Conservation (phyloP, 768 basidiomycete genomes). For the Lepiota venenata region DNA sequence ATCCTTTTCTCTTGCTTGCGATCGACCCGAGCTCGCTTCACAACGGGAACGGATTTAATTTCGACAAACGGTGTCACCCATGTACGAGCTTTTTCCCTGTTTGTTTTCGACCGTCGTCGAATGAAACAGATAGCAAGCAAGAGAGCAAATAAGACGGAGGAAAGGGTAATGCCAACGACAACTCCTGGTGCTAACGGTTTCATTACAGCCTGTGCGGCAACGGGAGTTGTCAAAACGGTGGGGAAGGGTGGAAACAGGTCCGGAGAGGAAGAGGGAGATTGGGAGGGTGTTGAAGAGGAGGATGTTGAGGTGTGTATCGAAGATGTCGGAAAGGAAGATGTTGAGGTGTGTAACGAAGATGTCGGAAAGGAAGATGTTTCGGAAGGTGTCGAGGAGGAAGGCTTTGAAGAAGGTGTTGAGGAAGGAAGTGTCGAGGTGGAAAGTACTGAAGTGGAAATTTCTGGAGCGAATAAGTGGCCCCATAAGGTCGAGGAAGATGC, state of each 20-base stretch:
- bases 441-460: no score
- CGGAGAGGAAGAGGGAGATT: not conserved
- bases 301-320: not conserved
- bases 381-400: not conserved
- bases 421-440: no score
- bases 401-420: conserved; percentile 1
- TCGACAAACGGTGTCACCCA: conserved; percentile 24
- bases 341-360: not conserved
- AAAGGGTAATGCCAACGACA: conserved; percentile 50
- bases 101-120: conserved; percentile 43
- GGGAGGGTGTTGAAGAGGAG: not conserved
- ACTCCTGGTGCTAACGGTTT: conserved; percentile 39
- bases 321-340: not conserved
- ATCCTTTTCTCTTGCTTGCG: conserved; percentile 7
- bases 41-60: conserved; percentile 27
- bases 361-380: not conserved
- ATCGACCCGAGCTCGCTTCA: conserved; percentile 11
- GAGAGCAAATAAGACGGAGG: conserved; percentile 34
- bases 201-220: no score
- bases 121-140: conserved; percentile 41
- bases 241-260: not conserved
- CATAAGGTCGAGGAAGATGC: no score
- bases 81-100: conserved; percentile 30
- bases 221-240: not conserved
- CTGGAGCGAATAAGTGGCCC: no score